These are phyloP conservation scores for Fusarium udum DNA, from an alignment of 2,329 filamentous ascomycete species.

Conservation along the genomic window DNA sequence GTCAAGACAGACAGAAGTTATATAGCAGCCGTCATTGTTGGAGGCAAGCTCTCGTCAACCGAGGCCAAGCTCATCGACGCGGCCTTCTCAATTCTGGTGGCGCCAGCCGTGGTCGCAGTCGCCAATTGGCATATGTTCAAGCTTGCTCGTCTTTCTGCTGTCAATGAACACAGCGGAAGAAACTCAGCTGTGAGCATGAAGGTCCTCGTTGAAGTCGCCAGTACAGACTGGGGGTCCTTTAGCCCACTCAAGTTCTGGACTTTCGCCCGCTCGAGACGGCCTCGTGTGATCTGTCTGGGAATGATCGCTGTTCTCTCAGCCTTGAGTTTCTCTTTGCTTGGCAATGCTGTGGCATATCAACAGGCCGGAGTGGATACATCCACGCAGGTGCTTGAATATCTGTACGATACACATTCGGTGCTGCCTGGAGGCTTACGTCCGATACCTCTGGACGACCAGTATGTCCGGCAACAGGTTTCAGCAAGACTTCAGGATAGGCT, in stretches of 20 bases:
- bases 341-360: slow-evolving; percentile 24
- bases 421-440: background rate
- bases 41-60: slow-evolving; percentile 12
- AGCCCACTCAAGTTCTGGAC: slow-evolving; percentile 28
- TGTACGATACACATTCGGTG: slow-evolving; percentile 15
- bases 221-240: slow-evolving; percentile 27
- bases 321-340: slow-evolving; percentile 17
- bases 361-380: background rate
- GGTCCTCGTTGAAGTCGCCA: slow-evolving; percentile 22
- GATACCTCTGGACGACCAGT: background rate
- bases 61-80: slow-evolving; percentile 30
- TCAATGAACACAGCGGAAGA: slow-evolving; percentile 20
- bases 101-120: slow-evolving; percentile 9
- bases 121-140: slow-evolving; percentile 33
- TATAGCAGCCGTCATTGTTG: slow-evolving; percentile 9
- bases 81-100: slow-evolving; percentile 25
- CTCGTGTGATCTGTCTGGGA: slow-evolving; percentile 17
- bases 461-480: background rate
- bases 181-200: slow-evolving; percentile 26
- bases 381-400: slow-evolving; percentile 15
- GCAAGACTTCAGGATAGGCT: background rate
- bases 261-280: slow-evolving; percentile 14
- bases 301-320: slow-evolving; percentile 17
- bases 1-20: background rate
- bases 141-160: slow-evolving; percentile 21